These are phyloP conservation scores for Peniophora sp. DNA, from an alignment of 1,284 basidiomycete species.

Conservation along the genomic window DNA sequence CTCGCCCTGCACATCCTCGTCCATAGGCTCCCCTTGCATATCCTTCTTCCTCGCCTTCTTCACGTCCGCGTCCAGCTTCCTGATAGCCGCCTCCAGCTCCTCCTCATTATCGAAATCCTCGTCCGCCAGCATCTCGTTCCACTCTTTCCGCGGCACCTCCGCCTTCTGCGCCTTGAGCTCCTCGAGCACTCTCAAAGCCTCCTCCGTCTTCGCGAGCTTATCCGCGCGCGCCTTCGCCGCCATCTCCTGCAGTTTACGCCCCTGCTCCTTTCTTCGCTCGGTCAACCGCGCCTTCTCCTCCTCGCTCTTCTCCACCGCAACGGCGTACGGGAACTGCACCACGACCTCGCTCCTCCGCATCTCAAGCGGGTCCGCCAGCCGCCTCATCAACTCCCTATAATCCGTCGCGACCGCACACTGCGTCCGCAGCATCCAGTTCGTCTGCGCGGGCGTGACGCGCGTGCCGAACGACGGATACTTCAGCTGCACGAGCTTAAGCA, in stretches of 20 bases:
- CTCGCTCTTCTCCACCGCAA: constrained; percentile 82
- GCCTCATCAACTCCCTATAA: constrained; percentile 64
- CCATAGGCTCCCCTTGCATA: constrained; percentile 35
- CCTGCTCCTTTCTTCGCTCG: constrained; percentile 81
- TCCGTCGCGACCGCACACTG: constrained; percentile 83
- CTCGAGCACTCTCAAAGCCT: constrained; percentile 69
- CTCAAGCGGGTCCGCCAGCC: constrained; percentile 54
- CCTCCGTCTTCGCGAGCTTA: constrained; percentile 79
- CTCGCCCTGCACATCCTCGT: constrained; percentile 63
- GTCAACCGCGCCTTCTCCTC: constrained; percentile 78
- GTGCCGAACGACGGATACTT: constrained; percentile 87
- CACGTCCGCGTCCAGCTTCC: constrained; percentile 29
- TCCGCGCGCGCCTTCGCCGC: constrained; percentile 83
- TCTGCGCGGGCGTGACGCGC: constrained; percentile 46
- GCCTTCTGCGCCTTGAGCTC: constrained; percentile 59
- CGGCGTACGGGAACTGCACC: constrained; percentile 78
- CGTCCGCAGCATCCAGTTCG: constrained; percentile 83
- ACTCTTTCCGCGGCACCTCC: constrained; percentile 71
- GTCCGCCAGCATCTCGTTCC: constrained; percentile 51
- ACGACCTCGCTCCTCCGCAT: constrained; percentile 66
- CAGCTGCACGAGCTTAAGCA: constrained; percentile 88
- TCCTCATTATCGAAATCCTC: constrained; percentile 61
- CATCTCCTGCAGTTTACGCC: constrained; percentile 84
- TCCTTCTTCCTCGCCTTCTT: constrained; percentile 45
- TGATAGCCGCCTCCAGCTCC: constrained; percentile 25